Conservation (phyloP, 768 basidiomycete species). For the Pleurotus giganteus region DNA sequence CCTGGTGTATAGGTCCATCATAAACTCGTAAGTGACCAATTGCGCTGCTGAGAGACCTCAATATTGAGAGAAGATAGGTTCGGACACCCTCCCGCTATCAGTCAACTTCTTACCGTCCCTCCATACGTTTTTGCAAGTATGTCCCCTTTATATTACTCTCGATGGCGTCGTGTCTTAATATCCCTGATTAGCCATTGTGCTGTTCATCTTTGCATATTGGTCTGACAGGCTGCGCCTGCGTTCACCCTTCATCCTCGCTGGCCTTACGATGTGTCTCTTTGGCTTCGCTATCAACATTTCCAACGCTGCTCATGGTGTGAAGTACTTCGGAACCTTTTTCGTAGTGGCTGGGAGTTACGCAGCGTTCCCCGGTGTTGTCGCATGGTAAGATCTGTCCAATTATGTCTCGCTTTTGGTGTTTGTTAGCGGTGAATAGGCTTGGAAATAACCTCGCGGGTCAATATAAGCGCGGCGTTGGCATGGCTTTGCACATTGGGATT, state of each 20-base stretch:
- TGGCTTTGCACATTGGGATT: conserved; percentile 68
- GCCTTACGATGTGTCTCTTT: conserved; percentile 46
- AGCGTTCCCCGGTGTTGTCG: conserved; percentile 54
- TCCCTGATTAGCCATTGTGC: conserved; percentile 41
- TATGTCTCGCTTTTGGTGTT: neutral
- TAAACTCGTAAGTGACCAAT: conserved; percentile 38
- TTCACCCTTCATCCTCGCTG: conserved; percentile 55
- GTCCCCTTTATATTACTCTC: conserved; percentile 17
- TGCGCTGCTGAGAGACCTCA: neutral
- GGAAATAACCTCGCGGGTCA: conserved; percentile 67
- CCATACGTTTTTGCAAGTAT: conserved; percentile 63
- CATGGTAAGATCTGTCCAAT: conserved; percentile 46
- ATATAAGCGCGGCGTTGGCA: conserved; percentile 67
- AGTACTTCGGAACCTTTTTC: conserved; percentile 75
- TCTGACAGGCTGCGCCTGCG: conserved; percentile 58
- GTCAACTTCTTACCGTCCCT: conserved; percentile 66
- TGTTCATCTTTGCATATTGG: conserved; percentile 50
- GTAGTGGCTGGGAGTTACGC: conserved; percentile 64
- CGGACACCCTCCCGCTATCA: conserved; percentile 53
- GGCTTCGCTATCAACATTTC: conserved; percentile 69
- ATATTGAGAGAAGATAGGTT: conserved; percentile 44
- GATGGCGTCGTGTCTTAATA: neutral
- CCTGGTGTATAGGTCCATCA: conserved; percentile 47
- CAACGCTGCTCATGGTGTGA: conserved; percentile 44
- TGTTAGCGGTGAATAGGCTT: conserved; percentile 38